phyloP scores from a whole-genome alignment of 345 rosid species.

The Triadica sebifera region DNA sequence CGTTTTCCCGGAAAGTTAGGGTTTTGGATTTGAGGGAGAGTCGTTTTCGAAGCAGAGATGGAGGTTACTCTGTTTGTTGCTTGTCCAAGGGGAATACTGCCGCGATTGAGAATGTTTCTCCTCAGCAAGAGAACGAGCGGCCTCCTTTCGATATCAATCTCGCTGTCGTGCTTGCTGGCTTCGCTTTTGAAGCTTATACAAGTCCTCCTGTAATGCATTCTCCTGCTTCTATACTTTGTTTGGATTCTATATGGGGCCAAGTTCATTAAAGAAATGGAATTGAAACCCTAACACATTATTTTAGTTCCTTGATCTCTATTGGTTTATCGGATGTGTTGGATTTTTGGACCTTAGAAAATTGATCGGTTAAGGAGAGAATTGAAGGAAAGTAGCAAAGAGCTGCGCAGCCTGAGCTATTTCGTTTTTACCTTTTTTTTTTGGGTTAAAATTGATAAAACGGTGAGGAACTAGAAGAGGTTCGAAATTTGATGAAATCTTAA shows the following conservation, averaged over 20 bases:
- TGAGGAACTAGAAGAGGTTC: neutral
- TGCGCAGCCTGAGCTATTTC: neutral
- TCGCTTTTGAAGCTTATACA: constrained; percentile 90
- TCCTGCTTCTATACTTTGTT: neutral
- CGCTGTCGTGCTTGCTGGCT: constrained; percentile 92
- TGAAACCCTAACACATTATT: neutral
- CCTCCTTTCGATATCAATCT: constrained; percentile 86
- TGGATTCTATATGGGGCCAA: neutral
- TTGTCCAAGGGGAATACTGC: constrained; percentile 29
- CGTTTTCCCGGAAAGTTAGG: constrained; percentile 26
- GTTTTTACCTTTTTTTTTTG: neutral
- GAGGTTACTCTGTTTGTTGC: constrained; percentile 30
- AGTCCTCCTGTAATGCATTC: constrained; percentile 52
- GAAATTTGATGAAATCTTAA: neutral
- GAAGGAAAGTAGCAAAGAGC: neutral
- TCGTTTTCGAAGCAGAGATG: constrained; percentile 11
- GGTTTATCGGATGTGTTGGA: too few species aligned
- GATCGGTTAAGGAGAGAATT: neutral
- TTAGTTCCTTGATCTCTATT: neutral
- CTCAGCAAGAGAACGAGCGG: constrained; percentile 30
- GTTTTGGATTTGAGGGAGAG: constrained; percentile 17
- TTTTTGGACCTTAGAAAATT: too few species aligned
- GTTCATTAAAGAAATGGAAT: neutral
- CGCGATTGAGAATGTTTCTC: constrained; percentile 29
- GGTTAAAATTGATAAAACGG: neutral